These are phyloP conservation scores for Basidiobolus heterosporus DNA, from an alignment of 371 early-diverging fungal genomes.

Conservation along the genomic window DNA sequence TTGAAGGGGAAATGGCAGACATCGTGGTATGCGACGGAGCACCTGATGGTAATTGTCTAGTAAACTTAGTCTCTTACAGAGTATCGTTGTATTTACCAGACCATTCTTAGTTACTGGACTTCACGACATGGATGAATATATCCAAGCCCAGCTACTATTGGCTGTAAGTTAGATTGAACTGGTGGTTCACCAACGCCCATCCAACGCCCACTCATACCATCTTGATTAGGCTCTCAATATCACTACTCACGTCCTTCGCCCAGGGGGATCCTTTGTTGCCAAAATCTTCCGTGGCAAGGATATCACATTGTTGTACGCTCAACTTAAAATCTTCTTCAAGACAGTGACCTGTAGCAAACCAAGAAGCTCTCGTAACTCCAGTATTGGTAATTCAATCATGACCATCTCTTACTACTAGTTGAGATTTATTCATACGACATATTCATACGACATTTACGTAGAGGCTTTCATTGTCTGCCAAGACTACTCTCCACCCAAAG, in stretches of 20 bases:
- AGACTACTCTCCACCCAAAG: conserved; percentile 65
- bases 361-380: conserved; percentile 79
- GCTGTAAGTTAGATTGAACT: conserved; percentile 29
- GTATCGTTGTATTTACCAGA: neutral
- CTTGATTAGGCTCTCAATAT: conserved; percentile 69
- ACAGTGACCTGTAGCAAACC: conserved; percentile 86
- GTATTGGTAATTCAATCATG: conserved; percentile 37
- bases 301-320: conserved; percentile 72
- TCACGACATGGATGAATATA: conserved; percentile 98
- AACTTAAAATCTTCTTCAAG: conserved; percentile 82
- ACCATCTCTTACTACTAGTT: too few species aligned
- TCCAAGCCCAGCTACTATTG: conserved; percentile 87
- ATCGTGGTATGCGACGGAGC: conserved; percentile 97
- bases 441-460: conserved; percentile 8
- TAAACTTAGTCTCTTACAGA: neutral
- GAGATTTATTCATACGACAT: neutral
- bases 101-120: conserved; percentile 74
- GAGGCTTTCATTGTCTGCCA: conserved; percentile 91
- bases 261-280: conserved; percentile 86
- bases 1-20: conserved; percentile 81
- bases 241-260: conserved; percentile 73
- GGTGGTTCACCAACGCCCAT: neutral
- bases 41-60: conserved; percentile 61
- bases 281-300: conserved; percentile 95
- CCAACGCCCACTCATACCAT: neutral